These are phyloP conservation scores for Penium margaritaceum DNA, from an alignment of 139 green algal species.

Conservation along the genomic window DNA sequence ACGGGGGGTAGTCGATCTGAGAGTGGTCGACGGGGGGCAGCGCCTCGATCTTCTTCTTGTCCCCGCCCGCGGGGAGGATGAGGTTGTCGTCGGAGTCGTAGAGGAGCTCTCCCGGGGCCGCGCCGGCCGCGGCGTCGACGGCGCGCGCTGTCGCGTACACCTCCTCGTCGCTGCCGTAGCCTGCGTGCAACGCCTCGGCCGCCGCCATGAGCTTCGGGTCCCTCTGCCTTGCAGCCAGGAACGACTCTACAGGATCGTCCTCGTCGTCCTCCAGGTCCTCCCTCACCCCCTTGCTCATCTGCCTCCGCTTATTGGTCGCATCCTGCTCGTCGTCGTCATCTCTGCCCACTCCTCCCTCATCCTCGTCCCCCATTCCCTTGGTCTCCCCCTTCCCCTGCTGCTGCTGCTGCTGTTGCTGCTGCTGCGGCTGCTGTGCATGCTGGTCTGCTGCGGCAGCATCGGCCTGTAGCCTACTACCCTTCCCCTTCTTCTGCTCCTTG, in stretches of 20 bases:
- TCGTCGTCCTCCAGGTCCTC: conserved; percentile 52
- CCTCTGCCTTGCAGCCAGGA: conserved; percentile 23
- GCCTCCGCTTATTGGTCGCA: no score
- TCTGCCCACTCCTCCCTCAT: conserved; percentile 68
- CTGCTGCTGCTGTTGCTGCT: not conserved
- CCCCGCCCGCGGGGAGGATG: conserved; percentile 38
- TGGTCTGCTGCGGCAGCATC: not conserved
- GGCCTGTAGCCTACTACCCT: no score
- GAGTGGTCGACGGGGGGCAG: conserved; percentile 74
- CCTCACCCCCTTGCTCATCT: no score
- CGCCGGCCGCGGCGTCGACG: conserved; percentile 34
- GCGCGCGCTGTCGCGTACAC: conserved; percentile 61
- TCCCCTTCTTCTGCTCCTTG: no score
- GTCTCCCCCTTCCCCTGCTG: not conserved
- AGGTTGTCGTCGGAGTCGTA: conserved; percentile 49
- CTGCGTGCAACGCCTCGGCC: conserved; percentile 34
- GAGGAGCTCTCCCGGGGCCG: conserved; percentile 12
- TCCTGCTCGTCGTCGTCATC: no score
- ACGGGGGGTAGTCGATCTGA: conserved; percentile 67
- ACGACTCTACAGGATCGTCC: conserved; percentile 32
- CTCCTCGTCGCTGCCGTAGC: conserved; percentile 66
- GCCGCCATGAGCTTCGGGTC: conserved; percentile 32
- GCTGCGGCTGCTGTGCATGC: no score
- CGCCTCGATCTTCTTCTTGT: conserved; percentile 49
- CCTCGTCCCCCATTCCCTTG: not conserved